Evolutionary conservation across 495 filamentous ascomycete species (phyloP).

Genomic region (Hypoxylon subgilvum): DNA sequence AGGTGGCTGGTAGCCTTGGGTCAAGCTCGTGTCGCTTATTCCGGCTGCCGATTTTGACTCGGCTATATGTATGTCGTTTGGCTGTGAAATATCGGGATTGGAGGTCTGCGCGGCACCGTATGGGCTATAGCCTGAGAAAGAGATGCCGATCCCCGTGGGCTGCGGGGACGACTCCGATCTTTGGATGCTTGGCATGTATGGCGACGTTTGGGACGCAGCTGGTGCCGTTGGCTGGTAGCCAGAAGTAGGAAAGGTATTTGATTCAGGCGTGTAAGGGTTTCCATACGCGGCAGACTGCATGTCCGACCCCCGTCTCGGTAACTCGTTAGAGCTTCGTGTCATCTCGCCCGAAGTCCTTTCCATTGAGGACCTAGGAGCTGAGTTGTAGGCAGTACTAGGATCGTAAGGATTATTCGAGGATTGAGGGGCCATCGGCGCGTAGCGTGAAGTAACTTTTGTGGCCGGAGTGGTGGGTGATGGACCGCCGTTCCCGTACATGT

Average conservation of each 20-base stretch:
- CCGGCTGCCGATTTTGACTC: conserved; percentile 11
- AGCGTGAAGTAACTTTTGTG: conserved; percentile 37
- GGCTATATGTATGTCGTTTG: conserved; percentile 5
- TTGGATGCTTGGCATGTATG: conserved; percentile 33
- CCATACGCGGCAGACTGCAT: conserved; percentile 43
- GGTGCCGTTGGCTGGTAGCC: conserved; percentile 42
- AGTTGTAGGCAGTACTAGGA: conserved; percentile 48
- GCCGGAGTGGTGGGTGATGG: conserved; percentile 40
- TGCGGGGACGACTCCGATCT: conserved; percentile 30
- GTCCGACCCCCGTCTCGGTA: conserved; percentile 52
- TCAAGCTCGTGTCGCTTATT: conserved; percentile 6
- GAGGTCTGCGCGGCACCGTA: conserved; percentile 29
- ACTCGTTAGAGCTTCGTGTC: conserved; percentile 50
- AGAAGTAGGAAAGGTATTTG: conserved; percentile 33
- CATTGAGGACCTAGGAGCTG: conserved; percentile 48
- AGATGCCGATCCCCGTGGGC: conserved; percentile 27
- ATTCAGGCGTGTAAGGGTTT: conserved; percentile 41
- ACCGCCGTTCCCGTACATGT: conserved; percentile 59
- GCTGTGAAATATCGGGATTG: conserved; percentile 9
- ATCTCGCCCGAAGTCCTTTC: conserved; percentile 53
- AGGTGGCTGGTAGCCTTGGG: conserved; percentile 46
- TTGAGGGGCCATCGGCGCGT: conserved; percentile 42
- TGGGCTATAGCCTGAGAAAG: conserved; percentile 40
- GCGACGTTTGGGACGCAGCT: conserved; percentile 25
- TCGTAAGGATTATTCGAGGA: conserved; percentile 45